Evolutionary conservation across 1,284 basidiomycete species (phyloP).

Genomic region (Athelia psychrophila): DNA sequence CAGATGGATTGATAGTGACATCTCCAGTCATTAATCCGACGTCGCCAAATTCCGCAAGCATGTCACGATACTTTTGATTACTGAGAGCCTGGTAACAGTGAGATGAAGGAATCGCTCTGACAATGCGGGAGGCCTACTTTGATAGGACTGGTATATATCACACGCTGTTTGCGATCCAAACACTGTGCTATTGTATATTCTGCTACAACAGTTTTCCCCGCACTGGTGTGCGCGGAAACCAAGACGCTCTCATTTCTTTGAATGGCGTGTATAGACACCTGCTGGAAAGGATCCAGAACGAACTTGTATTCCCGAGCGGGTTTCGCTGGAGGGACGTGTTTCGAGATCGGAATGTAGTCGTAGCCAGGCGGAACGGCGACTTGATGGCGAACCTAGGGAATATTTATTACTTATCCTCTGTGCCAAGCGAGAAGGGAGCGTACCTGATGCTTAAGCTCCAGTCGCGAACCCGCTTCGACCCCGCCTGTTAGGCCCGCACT

Average conservation of each 20-base stretch:
- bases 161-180: constrained; percentile 88
- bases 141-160: constrained; percentile 99
- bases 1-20: constrained; percentile 98
- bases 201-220: constrained; percentile 98
- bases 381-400: constrained; percentile 84
- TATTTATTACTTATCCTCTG: neutral
- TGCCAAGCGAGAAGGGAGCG: constrained; percentile 12
- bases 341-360: constrained; percentile 87
- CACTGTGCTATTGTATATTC: constrained; percentile 99
- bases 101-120: constrained; percentile 12
- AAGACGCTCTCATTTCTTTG: constrained; percentile 97
- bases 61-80: constrained; percentile 99
- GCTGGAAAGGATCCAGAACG: constrained; percentile 96
- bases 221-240: constrained; percentile 98
- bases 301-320: constrained; percentile 95
- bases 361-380: constrained; percentile 94
- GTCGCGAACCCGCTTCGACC: constrained; percentile 61
- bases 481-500: constrained; percentile 77
- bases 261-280: constrained; percentile 92
- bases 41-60: constrained; percentile 95
- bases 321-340: constrained; percentile 90
- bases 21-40: constrained; percentile 99
- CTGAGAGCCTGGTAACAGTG: constrained; percentile 74
- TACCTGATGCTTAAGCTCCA: constrained; percentile 81
- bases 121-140: constrained; percentile 63